These are phyloP conservation scores for Microthlaspi erraticum DNA, from an alignment of 345 rosid genomes.

Conservation along the genomic window DNA sequence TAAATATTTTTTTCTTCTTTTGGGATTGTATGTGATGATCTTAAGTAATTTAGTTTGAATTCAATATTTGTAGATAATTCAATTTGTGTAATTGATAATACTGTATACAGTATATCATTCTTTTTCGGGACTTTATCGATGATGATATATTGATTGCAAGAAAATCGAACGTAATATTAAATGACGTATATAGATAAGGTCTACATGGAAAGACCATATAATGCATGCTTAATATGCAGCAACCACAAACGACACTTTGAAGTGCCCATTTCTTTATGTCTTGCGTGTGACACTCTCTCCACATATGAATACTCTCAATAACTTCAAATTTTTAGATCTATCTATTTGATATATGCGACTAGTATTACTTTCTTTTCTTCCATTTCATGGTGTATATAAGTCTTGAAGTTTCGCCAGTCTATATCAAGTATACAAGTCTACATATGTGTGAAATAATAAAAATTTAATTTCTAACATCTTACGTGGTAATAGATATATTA, in stretches of 20 bases:
- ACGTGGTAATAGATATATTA: not conserved
- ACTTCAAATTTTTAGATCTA: no score
- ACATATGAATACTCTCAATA: no score
- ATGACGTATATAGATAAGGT: not conserved
- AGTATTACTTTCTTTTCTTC: no score
- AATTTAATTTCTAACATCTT: no score
- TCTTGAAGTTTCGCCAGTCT: not conserved
- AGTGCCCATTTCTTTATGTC: slow-evolving; percentile 17
- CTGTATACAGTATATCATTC: no score
- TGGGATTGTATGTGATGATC: not conserved
- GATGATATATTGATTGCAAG: not conserved
- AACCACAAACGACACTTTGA: slow-evolving; percentile 6
- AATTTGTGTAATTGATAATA: not conserved
- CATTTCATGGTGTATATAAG: not conserved
- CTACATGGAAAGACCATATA: not conserved
- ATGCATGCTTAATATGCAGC: slow-evolving; percentile 27
- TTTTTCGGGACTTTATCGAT: not conserved
- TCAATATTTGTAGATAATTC: not conserved
- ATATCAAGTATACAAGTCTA: not conserved
- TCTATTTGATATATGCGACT: not conserved
- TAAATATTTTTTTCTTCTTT: not conserved
- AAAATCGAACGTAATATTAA: no score
- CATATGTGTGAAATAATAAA: not conserved
- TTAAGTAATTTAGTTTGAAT: not conserved
- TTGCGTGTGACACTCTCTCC: not conserved